Conservation (phyloP, 192 early-diverging fungal genomes). For the Linnemannia schmuckeri region DNA sequence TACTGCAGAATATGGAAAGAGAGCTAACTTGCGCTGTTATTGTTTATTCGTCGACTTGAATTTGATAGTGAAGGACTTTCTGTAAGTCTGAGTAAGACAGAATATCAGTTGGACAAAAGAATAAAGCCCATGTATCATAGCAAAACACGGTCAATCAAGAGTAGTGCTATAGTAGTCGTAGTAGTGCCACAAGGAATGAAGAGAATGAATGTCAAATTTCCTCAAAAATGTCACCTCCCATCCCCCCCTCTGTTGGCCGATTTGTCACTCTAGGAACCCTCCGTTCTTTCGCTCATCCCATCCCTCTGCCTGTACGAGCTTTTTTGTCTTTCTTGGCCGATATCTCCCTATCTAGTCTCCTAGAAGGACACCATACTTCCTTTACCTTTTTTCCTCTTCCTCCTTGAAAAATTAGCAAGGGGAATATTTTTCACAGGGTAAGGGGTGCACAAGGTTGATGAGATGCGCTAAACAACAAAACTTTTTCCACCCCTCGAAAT, state of each 20-base stretch:
- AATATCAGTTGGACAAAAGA: background rate
- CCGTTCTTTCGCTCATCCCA: background rate
- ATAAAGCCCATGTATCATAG: constrained; percentile 6
- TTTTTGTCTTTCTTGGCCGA: background rate
- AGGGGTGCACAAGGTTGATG: background rate
- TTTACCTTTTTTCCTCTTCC: background rate
- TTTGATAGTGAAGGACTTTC: too few species aligned
- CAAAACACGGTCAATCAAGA: background rate
- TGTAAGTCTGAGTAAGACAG: too few species aligned
- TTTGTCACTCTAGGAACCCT: background rate
- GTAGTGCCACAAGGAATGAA: background rate
- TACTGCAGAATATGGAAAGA: too few species aligned
- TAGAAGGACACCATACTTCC: background rate
- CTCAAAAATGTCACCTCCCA: background rate
- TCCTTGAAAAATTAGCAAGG: background rate
- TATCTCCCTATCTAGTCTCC: background rate
- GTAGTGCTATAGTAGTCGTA: background rate
- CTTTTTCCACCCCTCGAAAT: background rate
- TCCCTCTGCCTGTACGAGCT: too few species aligned
- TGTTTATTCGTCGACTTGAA: too few species aligned
- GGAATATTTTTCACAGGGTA: background rate
- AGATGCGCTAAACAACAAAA: too few species aligned
- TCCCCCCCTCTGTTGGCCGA: background rate
- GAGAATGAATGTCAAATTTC: too few species aligned
- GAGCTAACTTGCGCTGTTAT: too few species aligned